phyloP scores from a whole-genome alignment of 2,329 filamentous ascomycete species.

The Pestalotiopsis sp. region DNA sequence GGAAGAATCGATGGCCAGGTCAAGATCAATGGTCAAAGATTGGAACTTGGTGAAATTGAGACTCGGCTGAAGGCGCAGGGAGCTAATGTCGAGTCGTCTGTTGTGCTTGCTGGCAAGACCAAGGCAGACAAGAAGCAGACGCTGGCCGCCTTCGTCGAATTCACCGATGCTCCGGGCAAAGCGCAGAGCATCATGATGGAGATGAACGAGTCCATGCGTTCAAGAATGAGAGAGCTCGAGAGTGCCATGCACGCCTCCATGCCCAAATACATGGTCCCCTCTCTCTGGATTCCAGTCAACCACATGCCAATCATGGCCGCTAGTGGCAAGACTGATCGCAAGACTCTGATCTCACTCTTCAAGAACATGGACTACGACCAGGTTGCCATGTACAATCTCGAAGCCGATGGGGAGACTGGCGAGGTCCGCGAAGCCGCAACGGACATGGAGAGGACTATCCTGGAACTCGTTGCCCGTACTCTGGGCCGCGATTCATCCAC shows the following conservation, averaged over 20 bases:
- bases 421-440: constrained; percentile 6
- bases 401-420: neutral
- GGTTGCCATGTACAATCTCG: neutral
- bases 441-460: constrained; percentile 11
- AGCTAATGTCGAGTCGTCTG: constrained; percentile 5
- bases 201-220: neutral
- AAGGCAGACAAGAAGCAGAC: constrained; percentile 6
- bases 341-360: constrained; percentile 2
- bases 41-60: constrained; percentile 47
- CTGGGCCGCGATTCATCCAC: neutral
- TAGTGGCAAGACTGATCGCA: constrained; percentile 11
- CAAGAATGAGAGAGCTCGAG: neutral
- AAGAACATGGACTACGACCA: neutral
- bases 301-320: neutral
- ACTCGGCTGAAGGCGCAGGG: constrained; percentile 1
- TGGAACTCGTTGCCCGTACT: constrained; percentile 6
- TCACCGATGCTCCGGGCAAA: neutral
- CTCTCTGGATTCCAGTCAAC: constrained; percentile 4
- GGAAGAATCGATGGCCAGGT: constrained; percentile 42
- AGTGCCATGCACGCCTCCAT: neutral
- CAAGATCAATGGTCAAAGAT: constrained; percentile 43
- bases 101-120: constrained; percentile 13
- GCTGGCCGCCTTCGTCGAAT: neutral
- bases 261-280: constrained; percentile 7
- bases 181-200: constrained; percentile 5